Base-by-base conservation (phyloP, 73 alveolate genomes). In the Paramecium bursaria region DNA sequence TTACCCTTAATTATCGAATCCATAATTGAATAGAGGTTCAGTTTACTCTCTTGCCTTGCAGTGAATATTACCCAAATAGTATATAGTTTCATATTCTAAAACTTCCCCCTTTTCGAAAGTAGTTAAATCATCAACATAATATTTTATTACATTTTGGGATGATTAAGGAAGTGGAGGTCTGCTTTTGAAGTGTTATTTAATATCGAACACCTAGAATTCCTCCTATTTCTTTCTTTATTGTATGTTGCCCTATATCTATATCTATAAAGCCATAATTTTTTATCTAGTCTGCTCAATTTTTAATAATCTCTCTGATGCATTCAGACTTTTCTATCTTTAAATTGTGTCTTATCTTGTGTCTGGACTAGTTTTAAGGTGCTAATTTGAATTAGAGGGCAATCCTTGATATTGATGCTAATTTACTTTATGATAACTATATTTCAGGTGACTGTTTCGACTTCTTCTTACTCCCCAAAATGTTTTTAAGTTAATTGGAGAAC, bases 1-100 rank as follows among this genome's bases (percentile, higher is more conserved):
- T 15, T 61, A 61, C 55, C 17, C 19, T 13, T 95, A 94, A 67
- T 91, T 95, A 87, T 97, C 99, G 51, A 82, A 94, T n/a, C 96
- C 97, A 57, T 74, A 46, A 77, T 92, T 94, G 25, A 74, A 17
- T 46, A 46, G 50, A 10, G 60, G 19, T 4, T 29, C 79, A 17
- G 25, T 3, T 14, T 39, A 23, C 17, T 46, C 42, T 21, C 31
- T 46, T 1, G n/a, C 33, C 48, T 85, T 74, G 10, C 50, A 47
- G 15, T 21, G 11, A 21, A 10, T 14, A 39, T 29, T 25, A 21
- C 88, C 75, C 0, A 74, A 27, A 42, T 76, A 85, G 17, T 74
- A 85, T 22, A 85, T 33, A 47, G 26, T 30, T 26, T 74, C 67
- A 51, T 14, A 46, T 9, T 74, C 90, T 4, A 77, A 5, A 11